Evolutionary conservation across 352 stramenopile genomes (phyloP).

Genomic region (Pelagophyceae sp.): DNA sequence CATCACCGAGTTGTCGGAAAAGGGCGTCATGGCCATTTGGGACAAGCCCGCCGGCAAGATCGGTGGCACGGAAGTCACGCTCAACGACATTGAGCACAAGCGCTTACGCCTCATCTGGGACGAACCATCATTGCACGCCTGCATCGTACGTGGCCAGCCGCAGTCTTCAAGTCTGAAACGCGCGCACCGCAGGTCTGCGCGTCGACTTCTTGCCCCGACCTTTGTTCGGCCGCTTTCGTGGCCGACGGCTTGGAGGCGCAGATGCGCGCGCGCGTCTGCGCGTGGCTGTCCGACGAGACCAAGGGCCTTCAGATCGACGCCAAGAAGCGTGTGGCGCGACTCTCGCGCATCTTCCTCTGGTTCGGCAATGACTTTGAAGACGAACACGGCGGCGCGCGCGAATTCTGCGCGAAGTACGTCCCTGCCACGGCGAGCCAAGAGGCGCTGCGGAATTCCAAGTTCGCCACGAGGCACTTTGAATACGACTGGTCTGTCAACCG

Average conservation of each 20-base stretch:
- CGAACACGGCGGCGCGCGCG: background rate
- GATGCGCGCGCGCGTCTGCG: background rate
- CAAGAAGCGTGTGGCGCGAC: background rate
- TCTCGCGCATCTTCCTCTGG: slow-evolving; percentile 19
- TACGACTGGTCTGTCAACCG: slow-evolving; percentile 17
- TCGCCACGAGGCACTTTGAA: background rate
- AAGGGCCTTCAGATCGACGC: background rate
- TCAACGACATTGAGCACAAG: slow-evolving; percentile 19
- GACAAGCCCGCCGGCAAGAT: background rate
- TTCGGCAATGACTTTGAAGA: slow-evolving; percentile 7
- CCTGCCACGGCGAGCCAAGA: background rate
- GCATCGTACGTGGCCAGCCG: too few species aligned
- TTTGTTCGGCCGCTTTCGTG: background rate
- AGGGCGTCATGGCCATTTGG: background rate
- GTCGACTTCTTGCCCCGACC: background rate
- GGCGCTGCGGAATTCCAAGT: background rate
- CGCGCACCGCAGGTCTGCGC: too few species aligned
- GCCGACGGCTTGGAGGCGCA: background rate
- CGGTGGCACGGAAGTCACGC: background rate
- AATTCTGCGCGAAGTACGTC: background rate
- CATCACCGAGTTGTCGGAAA: background rate
- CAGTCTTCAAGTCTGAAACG: too few species aligned
- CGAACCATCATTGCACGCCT: slow-evolving; percentile 3
- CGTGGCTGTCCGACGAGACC: background rate
- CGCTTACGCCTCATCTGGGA: background rate